Percentiles rank a stretch among this genome's conserved stretches.
These are phyloP conservation scores for Ceriops zippeliana DNA, from an alignment of 345 rosid genomes.

Conservation along the genomic window DNA sequence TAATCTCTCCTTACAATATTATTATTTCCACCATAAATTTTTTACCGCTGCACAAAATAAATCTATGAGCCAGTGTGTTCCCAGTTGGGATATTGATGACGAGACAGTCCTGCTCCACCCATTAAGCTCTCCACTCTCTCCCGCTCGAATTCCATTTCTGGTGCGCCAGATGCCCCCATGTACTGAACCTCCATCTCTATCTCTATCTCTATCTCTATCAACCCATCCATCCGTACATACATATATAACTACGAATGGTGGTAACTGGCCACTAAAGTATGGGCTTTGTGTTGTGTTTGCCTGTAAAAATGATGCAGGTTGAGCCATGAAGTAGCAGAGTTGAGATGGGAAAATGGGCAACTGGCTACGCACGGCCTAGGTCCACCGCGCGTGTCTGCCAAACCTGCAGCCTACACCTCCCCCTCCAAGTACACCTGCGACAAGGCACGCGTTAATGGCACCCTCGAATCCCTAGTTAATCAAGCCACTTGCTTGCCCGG, in stretches of 20 bases:
- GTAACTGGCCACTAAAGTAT: no score
- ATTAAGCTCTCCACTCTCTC: constrained; percentile 35
- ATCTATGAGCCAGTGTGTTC: constrained; percentile 83
- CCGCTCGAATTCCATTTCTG: constrained; percentile 23
- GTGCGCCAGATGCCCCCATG: constrained; percentile 28
- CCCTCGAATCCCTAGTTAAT: constrained; percentile 87
- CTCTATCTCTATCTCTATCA: not conserved
- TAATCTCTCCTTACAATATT: no score
- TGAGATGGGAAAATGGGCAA: constrained; percentile 96
- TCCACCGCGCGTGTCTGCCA: constrained; percentile 43
- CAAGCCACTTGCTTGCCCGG: constrained; percentile 56
- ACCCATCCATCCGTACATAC: no score
- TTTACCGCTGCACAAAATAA: no score
- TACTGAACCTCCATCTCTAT: constrained; percentile 13
- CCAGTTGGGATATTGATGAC: constrained; percentile 63
- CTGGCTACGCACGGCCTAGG: constrained; percentile 73
- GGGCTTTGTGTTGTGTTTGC: not conserved
- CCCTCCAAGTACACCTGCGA: constrained; percentile 49
- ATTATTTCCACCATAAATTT: no score
- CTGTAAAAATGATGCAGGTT: constrained; percentile 36
- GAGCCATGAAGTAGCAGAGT: constrained; percentile 77
- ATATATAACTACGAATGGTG: no score
- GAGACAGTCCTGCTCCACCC: constrained; percentile 15
- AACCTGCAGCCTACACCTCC: constrained; percentile 16
- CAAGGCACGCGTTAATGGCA: constrained; percentile 54